Evolutionary conservation across 345 rosid genomes (phyloP).

Genomic region (Ricinus communis): DNA sequence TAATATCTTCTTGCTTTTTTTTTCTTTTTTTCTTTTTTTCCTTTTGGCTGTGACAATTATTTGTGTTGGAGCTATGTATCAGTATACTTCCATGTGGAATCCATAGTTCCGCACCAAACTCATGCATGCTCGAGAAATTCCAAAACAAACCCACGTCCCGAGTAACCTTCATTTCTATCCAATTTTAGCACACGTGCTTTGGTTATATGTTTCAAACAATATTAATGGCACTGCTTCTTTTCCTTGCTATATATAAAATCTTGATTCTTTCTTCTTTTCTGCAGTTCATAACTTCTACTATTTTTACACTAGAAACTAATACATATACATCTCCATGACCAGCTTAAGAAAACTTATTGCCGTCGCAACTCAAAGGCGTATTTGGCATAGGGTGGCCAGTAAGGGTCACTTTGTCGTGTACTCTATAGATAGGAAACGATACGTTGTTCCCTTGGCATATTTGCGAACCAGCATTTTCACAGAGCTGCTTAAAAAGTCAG

Average conservation of each 20-base stretch:
- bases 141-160: background rate
- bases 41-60: too few relatives aligned
- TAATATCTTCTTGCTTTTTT: too few relatives aligned
- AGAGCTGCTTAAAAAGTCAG: slow-evolving; percentile 36
- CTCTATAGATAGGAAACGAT: slow-evolving; percentile 30
- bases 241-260: background rate
- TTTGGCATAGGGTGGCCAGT: background rate
- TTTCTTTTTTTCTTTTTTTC: too few relatives aligned
- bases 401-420: slow-evolving; percentile 40
- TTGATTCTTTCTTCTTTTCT: background rate
- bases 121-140: background rate
- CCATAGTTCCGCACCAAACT: background rate
- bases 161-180: background rate
- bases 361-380: background rate
- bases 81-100: too few relatives aligned
- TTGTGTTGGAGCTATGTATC: too few relatives aligned
- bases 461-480: slow-evolving; percentile 28
- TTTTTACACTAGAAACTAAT: too few relatives aligned
- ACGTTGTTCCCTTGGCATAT: slow-evolving; percentile 35
- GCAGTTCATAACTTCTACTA: too few relatives aligned
- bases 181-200: background rate
- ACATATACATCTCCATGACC: background rate
- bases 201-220: background rate
- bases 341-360: slow-evolving; percentile 22
- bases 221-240: background rate